A percentile compares a stretch with the other conserved stretches of the same genome.
Evolutionary conservation across 371 early-diverging fungal genomes (phyloP).

Genomic region (Actinomortierella wolfii): DNA sequence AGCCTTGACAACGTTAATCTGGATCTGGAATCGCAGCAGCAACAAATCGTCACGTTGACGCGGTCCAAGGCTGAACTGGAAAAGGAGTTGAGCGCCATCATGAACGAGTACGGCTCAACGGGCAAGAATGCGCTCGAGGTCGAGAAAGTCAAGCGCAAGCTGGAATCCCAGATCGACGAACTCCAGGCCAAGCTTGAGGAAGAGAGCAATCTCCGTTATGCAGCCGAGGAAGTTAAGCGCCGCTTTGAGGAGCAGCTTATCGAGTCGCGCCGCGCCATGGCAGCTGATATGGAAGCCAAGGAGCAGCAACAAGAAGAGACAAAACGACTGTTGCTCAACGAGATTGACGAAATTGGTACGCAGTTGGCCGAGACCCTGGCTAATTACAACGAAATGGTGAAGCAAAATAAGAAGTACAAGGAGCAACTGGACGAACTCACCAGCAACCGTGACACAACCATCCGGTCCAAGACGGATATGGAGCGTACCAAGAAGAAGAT

Average conservation of each 20-base stretch:
- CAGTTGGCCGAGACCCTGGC: conserved; percentile 68
- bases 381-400: conserved; percentile 58
- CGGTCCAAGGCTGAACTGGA: conserved; percentile 74
- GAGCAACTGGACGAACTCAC: conserved; percentile 62
- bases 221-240: conserved; percentile 70
- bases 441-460: conserved; percentile 58
- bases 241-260: conserved; percentile 66
- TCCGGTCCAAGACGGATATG: conserved; percentile 68
- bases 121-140: conserved; percentile 78
- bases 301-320: conserved; percentile 77
- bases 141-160: conserved; percentile 64
- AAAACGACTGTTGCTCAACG: conserved; percentile 70
- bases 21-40: conserved; percentile 61
- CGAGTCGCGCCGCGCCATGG: conserved; percentile 65
- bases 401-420: conserved; percentile 67
- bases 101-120: conserved; percentile 80
- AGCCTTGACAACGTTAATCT: conserved; percentile 59
- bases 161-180: conserved; percentile 66
- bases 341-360: conserved; percentile 78
- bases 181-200: conserved; percentile 65
- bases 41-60: conserved; percentile 55
- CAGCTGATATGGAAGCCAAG: conserved; percentile 69
- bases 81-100: conserved; percentile 69
- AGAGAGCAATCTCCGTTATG: conserved; percentile 55
- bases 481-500: conserved; percentile 69